A percentile compares a stretch with the other conserved stretches of the same genome.
Evolutionary conservation across 768 basidiomycete species (phyloP).

Genomic region (Lactarius pseudohatsudake): DNA sequence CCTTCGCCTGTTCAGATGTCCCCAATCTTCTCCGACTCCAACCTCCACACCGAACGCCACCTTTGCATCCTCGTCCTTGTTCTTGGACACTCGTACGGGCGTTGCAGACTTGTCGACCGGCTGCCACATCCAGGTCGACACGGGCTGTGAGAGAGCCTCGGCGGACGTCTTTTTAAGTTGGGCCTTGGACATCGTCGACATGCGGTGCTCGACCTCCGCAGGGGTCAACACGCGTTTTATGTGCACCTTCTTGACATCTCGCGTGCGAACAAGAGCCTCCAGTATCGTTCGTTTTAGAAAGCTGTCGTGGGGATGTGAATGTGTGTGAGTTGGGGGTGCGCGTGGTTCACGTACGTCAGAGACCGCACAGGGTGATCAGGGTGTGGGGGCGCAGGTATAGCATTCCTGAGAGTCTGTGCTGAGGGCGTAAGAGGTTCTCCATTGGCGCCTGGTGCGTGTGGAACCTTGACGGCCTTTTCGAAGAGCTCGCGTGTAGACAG

Average conservation of each 20-base stretch:
- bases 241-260: conserved; percentile 46
- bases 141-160: conserved; percentile 7
- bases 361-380: conserved; percentile 54
- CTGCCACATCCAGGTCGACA: conserved; percentile 45
- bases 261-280: conserved; percentile 43
- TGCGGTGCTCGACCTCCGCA: conserved; percentile 33
- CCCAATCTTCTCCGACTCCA: conserved; percentile 50
- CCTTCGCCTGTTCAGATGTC: conserved; percentile 58
- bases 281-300: conserved; percentile 57
- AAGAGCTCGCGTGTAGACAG: conserved; percentile 35
- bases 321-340: not conserved
- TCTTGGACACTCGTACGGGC: not conserved
- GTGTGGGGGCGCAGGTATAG: conserved; percentile 44
- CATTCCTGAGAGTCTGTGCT: conserved; percentile 27
- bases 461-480: conserved; percentile 31
- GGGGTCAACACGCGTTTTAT: conserved; percentile 36
- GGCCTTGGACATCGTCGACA: conserved; percentile 31
- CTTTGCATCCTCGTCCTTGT: conserved; percentile 14
- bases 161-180: conserved; percentile 34
- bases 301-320: conserved; percentile 36
- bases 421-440: conserved; percentile 9
- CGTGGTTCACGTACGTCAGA: conserved; percentile 41
- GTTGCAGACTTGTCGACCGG: conserved; percentile 11
- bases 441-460: conserved; percentile 1
- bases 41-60: conserved; percentile 41